Percentiles rank a stretch among this genome's conserved stretches.
Evolutionary conservation across 164 flowering plant species (phyloP).

Genomic region (Houttuynia cordata): DNA sequence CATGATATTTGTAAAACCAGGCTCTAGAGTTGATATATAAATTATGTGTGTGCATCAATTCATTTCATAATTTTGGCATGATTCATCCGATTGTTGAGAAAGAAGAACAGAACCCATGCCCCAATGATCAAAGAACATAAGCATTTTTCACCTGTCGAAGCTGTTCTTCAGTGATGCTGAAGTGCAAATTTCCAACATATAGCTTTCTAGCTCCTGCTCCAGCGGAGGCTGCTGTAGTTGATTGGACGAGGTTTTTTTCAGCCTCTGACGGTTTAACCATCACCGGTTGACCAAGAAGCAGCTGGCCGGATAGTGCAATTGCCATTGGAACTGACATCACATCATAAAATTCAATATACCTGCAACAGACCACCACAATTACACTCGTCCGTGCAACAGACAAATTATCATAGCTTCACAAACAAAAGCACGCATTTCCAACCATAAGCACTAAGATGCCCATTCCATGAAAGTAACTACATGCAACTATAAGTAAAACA

Average conservation of each 20-base stretch:
- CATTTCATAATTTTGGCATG: neutral
- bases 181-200: conserved; percentile 89
- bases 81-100: neutral
- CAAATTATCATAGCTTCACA: neutral
- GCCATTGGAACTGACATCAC: conserved; percentile 96
- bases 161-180: conserved; percentile 82
- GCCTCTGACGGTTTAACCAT: conserved; percentile 94
- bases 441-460: neutral
- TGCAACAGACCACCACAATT: conserved; percentile 13
- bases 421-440: neutral
- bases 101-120: neutral
- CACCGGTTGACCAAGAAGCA: conserved; percentile 74
- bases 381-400: neutral
- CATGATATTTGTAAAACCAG: too few species aligned
- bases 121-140: neutral
- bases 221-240: conserved; percentile 49
- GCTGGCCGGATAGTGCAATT: conserved; percentile 90
- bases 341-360: conserved; percentile 79
- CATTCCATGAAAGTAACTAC: neutral
- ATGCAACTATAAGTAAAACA: neutral
- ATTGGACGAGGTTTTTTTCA: conserved; percentile 90
- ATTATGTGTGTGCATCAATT: neutral
- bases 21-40: too few species aligned
- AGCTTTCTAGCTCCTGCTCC: conserved; percentile 72
- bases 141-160: conserved; percentile 53